Evolutionary conservation across 2,329 filamentous ascomycete species (phyloP).

Genomic region (Knufia fluminis): DNA sequence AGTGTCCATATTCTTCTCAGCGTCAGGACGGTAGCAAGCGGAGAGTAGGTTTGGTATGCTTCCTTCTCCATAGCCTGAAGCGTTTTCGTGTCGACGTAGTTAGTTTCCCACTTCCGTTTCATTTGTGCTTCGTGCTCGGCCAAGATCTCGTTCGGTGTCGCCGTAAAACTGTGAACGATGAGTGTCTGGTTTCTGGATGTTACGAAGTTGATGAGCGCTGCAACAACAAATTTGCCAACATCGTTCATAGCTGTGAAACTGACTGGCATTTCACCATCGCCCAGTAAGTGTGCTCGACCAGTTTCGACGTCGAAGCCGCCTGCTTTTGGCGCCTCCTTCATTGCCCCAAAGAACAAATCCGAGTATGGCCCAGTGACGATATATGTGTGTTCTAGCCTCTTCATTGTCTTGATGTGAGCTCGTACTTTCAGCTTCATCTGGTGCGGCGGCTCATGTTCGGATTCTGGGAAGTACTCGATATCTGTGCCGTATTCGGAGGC

Average conservation of each 20-base stretch:
- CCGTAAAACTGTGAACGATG: conserved; percentile 63
- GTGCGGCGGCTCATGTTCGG: conserved; percentile 55
- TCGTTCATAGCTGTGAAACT: conserved; percentile 64
- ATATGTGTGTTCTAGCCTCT: conserved; percentile 53
- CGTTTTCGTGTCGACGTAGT: conserved; percentile 44
- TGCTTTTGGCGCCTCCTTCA: conserved; percentile 29
- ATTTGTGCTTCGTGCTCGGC: conserved; percentile 62
- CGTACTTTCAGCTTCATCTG: conserved; percentile 63
- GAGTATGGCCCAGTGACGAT: conserved; percentile 62
- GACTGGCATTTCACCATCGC: conserved; percentile 51
- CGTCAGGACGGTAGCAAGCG: conserved; percentile 48
- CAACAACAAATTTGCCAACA: conserved; percentile 58
- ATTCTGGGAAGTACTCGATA: conserved; percentile 51
- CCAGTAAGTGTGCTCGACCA: conserved; percentile 53
- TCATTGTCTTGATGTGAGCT: conserved; percentile 42
- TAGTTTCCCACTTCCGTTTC: conserved; percentile 45
- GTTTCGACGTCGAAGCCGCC: conserved; percentile 52
- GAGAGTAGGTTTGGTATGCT: conserved; percentile 46
- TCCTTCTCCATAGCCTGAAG: conserved; percentile 50
- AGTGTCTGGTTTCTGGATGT: conserved; percentile 48
- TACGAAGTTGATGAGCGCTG: conserved; percentile 49
- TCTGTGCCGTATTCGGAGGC: conserved; percentile 61
- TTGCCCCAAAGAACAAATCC: conserved; percentile 49
- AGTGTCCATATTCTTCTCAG: conserved; percentile 63
- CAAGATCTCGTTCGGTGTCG: conserved; percentile 53